Evolutionary conservation across 768 basidiomycete genomes (phyloP).

Genomic region (Boletellus emodensis): DNA sequence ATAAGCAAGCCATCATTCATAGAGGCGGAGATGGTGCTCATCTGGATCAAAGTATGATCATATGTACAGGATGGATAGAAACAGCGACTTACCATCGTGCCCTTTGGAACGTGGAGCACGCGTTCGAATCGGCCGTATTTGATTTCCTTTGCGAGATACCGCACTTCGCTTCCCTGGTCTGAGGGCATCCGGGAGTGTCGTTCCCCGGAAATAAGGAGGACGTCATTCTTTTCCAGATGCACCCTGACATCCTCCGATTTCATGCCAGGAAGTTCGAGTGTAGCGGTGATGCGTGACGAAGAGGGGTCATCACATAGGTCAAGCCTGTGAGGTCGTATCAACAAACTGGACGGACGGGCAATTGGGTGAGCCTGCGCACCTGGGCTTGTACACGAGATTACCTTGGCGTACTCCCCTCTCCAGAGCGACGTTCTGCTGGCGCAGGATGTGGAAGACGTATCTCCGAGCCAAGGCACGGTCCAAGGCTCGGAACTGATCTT

Average conservation of each 20-base stretch:
- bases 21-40: slow-evolving; percentile 36
- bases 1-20: slow-evolving; percentile 38
- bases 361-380: slow-evolving; percentile 18
- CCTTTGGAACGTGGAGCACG: slow-evolving; percentile 33
- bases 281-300: slow-evolving; percentile 31
- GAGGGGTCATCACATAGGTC: slow-evolving; percentile 38
- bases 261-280: slow-evolving; percentile 40
- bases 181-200: slow-evolving; percentile 19
- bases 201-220: slow-evolving; percentile 35
- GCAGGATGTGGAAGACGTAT: slow-evolving; percentile 25
- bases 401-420: slow-evolving; percentile 23
- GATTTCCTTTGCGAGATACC: slow-evolving; percentile 35
- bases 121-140: slow-evolving; percentile 39
- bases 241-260: slow-evolving; percentile 34
- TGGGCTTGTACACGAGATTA: slow-evolving; percentile 31
- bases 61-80: slow-evolving; percentile 1
- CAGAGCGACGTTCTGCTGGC: slow-evolving; percentile 15
- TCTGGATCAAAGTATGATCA: slow-evolving; percentile 17
- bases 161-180: slow-evolving; percentile 14
- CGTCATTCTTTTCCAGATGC: slow-evolving; percentile 27
- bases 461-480: slow-evolving; percentile 30
- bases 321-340: slow-evolving; percentile 28
- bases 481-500: slow-evolving; percentile 29
- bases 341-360: background rate
- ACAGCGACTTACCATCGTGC: slow-evolving; percentile 31